Evolutionary conservation across 2,329 filamentous ascomycete species (phyloP).

Genomic region (Monosporascus sp.): DNA sequence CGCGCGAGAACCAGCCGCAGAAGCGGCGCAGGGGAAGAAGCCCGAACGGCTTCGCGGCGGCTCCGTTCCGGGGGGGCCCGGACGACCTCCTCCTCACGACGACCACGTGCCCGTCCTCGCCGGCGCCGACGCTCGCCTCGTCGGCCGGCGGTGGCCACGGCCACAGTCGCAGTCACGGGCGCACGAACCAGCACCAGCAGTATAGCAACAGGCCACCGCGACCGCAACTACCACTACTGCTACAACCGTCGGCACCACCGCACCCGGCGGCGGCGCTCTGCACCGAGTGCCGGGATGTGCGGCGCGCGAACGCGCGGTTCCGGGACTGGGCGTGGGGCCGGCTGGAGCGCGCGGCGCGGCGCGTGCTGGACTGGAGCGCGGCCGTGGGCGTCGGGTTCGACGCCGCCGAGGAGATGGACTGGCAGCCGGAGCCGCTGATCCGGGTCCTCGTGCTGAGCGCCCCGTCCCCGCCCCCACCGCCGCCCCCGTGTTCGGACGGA

Average conservation of each 20-base stretch:
- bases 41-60: too few species aligned
- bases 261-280: slow-evolving; percentile 8
- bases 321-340: slow-evolving; percentile 12
- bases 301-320: slow-evolving; percentile 20
- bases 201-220: background rate
- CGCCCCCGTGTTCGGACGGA: background rate
- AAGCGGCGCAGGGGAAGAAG: too few species aligned
- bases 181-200: background rate
- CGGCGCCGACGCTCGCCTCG: background rate
- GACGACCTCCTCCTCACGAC: too few species aligned
- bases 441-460: slow-evolving; percentile 16
- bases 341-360: slow-evolving; percentile 3
- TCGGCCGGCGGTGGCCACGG: background rate
- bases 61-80: too few species aligned
- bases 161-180: background rate
- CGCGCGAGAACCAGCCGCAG: too few species aligned
- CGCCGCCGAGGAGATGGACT: slow-evolving; percentile 25
- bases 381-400: slow-evolving; percentile 19
- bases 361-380: slow-evolving; percentile 17
- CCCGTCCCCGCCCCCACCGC: background rate
- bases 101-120: background rate
- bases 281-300: slow-evolving; percentile 21
- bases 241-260: background rate
- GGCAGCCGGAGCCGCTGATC: slow-evolving; percentile 26
- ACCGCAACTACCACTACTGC: background rate